A percentile compares a stretch with the other conserved stretches of the same genome.
Conservation (phyloP, 768 basidiomycete genomes). For the Mycena albidolilacea region DNA sequence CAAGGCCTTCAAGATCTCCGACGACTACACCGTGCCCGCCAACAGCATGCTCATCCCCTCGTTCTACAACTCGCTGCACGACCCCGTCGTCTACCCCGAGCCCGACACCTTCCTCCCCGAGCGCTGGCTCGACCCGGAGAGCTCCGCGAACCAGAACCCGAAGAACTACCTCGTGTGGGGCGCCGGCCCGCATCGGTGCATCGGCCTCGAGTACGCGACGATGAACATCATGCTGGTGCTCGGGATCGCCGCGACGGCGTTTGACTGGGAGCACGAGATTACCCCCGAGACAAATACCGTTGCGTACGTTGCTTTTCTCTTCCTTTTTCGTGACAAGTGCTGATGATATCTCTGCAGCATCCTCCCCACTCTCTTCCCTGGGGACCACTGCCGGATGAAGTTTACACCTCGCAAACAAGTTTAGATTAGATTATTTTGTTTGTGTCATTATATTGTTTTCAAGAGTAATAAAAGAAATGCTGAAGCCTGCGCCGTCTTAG, state of each 20-base stretch:
- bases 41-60: conserved; percentile 96
- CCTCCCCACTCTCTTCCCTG: conserved; percentile 97
- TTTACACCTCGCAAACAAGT: conserved; percentile 70
- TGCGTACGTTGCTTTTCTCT: conserved; percentile 67
- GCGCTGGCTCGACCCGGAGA: conserved; percentile 91
- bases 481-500: neutral
- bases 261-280: conserved; percentile 90
- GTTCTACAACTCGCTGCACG: conserved; percentile 94
- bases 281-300: conserved; percentile 87
- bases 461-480: neutral
- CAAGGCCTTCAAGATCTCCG: conserved; percentile 92
- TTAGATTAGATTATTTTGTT: conserved; percentile 24
- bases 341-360: conserved; percentile 63
- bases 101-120: conserved; percentile 90
- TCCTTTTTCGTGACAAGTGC: conserved; percentile 27
- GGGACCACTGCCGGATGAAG: conserved; percentile 89
- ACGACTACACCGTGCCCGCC: conserved; percentile 93
- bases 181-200: conserved; percentile 92
- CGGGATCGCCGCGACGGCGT: conserved; percentile 83
- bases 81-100: conserved; percentile 88
- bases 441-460: conserved; percentile 13
- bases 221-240: conserved; percentile 92
- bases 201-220: conserved; percentile 92
- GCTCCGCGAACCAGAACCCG: conserved; percentile 85
- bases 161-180: conserved; percentile 98